phyloP scores from a whole-genome alignment of 1,284 basidiomycete species.

The Calocybe gambosa region DNA sequence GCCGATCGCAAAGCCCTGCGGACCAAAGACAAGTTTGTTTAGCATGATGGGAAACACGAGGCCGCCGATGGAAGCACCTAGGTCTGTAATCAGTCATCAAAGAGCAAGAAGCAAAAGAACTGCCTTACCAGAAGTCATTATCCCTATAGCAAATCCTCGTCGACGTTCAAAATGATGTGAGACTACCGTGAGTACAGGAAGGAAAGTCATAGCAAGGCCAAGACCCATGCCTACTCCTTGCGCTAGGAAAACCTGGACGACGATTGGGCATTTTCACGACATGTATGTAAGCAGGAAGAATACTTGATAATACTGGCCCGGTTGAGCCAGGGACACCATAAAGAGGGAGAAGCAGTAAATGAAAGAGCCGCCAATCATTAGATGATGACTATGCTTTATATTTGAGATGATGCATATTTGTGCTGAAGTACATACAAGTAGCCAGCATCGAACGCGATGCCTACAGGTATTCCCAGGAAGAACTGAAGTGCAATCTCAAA shows the following conservation, averaged over 20 bases:
- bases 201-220: constrained; percentile 25
- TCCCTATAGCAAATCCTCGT: constrained; percentile 23
- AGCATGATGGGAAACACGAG: constrained; percentile 12
- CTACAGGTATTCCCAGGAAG: constrained; percentile 15
- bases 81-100: neutral
- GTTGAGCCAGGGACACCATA: constrained; percentile 24
- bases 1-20: constrained; percentile 17
- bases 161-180: constrained; percentile 23
- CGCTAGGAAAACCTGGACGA: constrained; percentile 16
- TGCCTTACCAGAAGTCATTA: constrained; percentile 19
- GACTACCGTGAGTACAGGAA: constrained; percentile 22
- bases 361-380: constrained; percentile 15
- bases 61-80: constrained; percentile 19
- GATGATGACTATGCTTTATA: constrained; percentile 8
- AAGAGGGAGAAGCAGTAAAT: constrained; percentile 19
- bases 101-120: neutral
- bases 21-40: constrained; percentile 16
- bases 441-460: constrained; percentile 16
- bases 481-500: constrained; percentile 16
- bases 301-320: constrained; percentile 24
- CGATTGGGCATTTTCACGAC: neutral
- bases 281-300: neutral
- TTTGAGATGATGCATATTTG: neutral
- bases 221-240: constrained; percentile 27
- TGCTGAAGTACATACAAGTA: constrained; percentile 12